phyloP scores from a whole-genome alignment of 176 grass and related monocot species.

The Alopecurus myosuroides region DNA sequence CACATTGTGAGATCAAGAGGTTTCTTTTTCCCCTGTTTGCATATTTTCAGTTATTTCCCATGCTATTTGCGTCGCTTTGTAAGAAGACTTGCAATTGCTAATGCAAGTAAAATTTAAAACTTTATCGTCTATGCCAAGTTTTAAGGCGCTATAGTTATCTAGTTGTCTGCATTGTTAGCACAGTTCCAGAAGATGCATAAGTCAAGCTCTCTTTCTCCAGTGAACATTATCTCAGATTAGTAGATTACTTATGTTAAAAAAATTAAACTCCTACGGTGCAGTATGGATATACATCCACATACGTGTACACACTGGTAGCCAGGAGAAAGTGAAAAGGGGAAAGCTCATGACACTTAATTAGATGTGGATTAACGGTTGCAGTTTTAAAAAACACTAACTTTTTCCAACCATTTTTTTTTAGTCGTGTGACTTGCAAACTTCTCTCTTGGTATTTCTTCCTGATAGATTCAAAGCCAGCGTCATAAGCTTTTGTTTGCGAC shows the following conservation, averaged over 20 bases:
- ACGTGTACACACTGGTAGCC: not conserved
- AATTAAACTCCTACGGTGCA: not conserved
- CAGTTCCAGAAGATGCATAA: not conserved
- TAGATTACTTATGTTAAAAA: not conserved
- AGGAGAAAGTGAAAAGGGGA: not conserved
- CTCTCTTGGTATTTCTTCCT: constrained; percentile 1
- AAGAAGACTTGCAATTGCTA: not conserved
- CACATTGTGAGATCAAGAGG: constrained; percentile 80
- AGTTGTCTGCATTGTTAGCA: not conserved
- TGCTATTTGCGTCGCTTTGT: not conserved
- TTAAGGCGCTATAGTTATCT: not conserved
- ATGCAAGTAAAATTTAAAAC: constrained; percentile 6
- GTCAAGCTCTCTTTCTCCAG: not conserved
- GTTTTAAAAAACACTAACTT: not conserved
- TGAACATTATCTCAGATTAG: constrained; percentile 3
- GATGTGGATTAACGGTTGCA: not conserved
- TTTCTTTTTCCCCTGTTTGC: constrained; percentile 5
- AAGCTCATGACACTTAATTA: not conserved
- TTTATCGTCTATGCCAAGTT: not conserved
- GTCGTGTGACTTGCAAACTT: not conserved
- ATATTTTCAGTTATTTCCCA: not conserved
- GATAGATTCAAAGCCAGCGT: constrained; percentile 11
- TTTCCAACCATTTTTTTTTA: not conserved
- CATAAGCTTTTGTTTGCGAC: not conserved
- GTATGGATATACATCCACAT: not conserved